Percentiles rank a stretch among this genome's conserved stretches.
These are phyloP conservation scores for Fraxinus sp. DNA, from an alignment of 305 asterid genomes.

Conservation along the genomic window DNA sequence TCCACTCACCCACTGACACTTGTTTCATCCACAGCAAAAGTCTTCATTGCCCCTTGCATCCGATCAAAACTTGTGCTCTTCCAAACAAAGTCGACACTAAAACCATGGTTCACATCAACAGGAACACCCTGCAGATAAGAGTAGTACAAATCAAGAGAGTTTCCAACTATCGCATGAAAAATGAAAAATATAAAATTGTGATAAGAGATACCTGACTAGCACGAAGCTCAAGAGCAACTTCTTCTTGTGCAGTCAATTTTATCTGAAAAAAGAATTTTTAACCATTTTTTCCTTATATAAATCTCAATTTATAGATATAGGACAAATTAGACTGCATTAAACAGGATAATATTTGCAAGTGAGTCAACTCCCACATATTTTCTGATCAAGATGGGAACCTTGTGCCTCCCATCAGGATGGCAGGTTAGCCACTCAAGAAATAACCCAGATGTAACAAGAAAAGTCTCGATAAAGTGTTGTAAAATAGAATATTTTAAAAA, in stretches of 20 bases:
- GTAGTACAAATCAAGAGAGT: slow-evolving; percentile 23
- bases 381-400: slow-evolving; percentile 18
- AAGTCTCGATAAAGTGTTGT: neutral
- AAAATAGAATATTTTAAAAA: slow-evolving; percentile 7
- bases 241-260: slow-evolving; percentile 96
- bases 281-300: slow-evolving; percentile 2
- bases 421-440: slow-evolving; percentile 6
- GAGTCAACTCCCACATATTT: slow-evolving; percentile 11
- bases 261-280: slow-evolving; percentile 50
- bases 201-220: slow-evolving; percentile 71
- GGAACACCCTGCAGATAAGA: slow-evolving; percentile 77
- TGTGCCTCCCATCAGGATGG: slow-evolving; percentile 6
- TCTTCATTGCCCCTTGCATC: slow-evolving; percentile 99
- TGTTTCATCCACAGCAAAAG: slow-evolving; percentile 98
- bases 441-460: slow-evolving; percentile 13
- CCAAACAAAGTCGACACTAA: slow-evolving; percentile 98
- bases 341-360: neutral
- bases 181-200: neutral
- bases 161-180: neutral
- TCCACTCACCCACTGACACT: slow-evolving; percentile 97
- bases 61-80: slow-evolving; percentile 99
- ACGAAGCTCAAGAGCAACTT: slow-evolving; percentile 99
- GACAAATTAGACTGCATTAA: neutral
- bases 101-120: slow-evolving; percentile 85
- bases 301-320: neutral